Evolutionary conservation across 2,329 filamentous ascomycete species (phyloP), one percentile per base, ranked within the genome.

Genomic region (Sclerotinia nivalis): DNA sequence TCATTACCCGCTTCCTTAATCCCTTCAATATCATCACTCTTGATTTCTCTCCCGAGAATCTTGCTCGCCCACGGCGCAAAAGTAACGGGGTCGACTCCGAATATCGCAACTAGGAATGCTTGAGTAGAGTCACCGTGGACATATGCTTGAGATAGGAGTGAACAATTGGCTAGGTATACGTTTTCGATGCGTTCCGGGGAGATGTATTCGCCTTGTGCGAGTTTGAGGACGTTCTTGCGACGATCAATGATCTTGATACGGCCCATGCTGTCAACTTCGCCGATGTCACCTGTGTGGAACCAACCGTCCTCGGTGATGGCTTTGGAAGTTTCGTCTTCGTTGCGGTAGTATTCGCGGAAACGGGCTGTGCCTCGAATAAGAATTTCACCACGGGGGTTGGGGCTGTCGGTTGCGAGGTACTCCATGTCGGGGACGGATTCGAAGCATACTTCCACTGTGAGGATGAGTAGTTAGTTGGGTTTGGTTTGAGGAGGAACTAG

Each of bases 171-270:
- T 72, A 96, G 85, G 80, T 94, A 96, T 49, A 97, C 91, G 80
- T 97, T 97, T 84, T 99, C 96, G 78, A 99, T 93, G 70, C 94
- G 92, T 83, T 99, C 96, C 20, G 96, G 96, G 1, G 94, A 97
- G 77, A 99, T 93, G 82, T 99, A 99, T 83, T 99, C 96, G 80
- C 96, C 96, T 81, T 99, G 96, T 0, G 95, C 90, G 69, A 99
- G 88, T 86, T 99, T 99, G 79, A 99, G 88, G n/a, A 99, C 93
- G 82, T 98, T 98, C 91, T 99, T 99, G 82, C 93, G 91, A 76
- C 96, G 93, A 81, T 99, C 96, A 76, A 99, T 91, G 81, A 99
- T 97, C 81, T 88, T 89, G 84, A 98, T 91, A 71, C 94, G 92
- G 72, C 96, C 96, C 78, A 92, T 81, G 74, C 89, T 89, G 80